Base-by-base conservation (phyloP, 768 basidiomycete species). In the Hygrophorus pudorinus region DNA sequence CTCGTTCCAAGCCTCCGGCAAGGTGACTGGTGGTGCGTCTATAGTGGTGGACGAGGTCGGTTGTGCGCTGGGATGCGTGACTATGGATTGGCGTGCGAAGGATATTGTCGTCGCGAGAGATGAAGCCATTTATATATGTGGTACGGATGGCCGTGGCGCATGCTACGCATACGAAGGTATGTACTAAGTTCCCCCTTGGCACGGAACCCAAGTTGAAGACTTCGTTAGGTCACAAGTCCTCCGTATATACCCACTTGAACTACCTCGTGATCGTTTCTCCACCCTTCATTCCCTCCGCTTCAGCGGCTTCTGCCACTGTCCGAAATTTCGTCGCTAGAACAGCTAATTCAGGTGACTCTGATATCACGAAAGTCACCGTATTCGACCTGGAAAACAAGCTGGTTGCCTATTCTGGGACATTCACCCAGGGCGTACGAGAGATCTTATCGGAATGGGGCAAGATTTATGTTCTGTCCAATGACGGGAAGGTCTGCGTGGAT, bases 331-430 rank as follows among this genome's bases (percentile, higher is more conserved):
- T 78, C 31, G 76, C 78, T 2, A 68, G 74, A 9, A 68, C 68
- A 3, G 57, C 57, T 4, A 70, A 66, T 36, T 52, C 70, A 4
- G 44, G 59, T 12, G 71, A 73, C 32, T 61, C 72, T 0, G 86
- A 89, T 41, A 76, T 87, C 31, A 78, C 80, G 10, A 84, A 79
- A 49, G 76, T 98, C 33, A 85, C 83, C 0, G 76, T 98, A 1
- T 84, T 97, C 51, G 93, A 99, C 57, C 77, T 84, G 30, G 87
- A 89, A 55, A 96, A 93, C 63, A 91, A 92, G 65, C 73, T 92
- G 42, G 75, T 94, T 12, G 85, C 87, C 5, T 92, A 88, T 56
- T 78, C 81, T 0, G 84, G 81, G 5, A 75, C 83, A 2, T 90
- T 92, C 54, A 74, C 76, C 16, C 79, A 84, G 45, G 92, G 92